Evolutionary conservation across 805 yeast species (phyloP), one percentile per base, ranked within the genome.

Genomic region (Lipomyces yamanashiensis): DNA sequence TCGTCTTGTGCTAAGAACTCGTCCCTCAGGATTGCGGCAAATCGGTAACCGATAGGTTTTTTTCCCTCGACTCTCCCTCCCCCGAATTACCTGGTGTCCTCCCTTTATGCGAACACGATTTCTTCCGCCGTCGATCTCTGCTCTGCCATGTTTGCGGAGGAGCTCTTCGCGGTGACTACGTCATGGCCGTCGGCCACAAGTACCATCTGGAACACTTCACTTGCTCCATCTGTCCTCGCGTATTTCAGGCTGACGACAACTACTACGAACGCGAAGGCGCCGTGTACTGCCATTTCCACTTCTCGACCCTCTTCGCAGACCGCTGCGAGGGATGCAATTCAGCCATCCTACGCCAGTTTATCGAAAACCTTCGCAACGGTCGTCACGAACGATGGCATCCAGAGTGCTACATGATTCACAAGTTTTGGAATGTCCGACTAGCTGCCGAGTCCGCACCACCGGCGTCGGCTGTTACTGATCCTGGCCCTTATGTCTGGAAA

Each of bases 301-400:
- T 91, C 74, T 87, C 97, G n/a, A 86, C 87, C 67, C 78, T 85
- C 55, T 88, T 87, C 74, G 97, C 98, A 1, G 87, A 88, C 39
- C 87, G 87, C 61, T 95, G 99, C 77, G 96, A 90, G 77, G 97
- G 98, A 39, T 95, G 99, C 77, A 83, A 87, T 62, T 87, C 90
- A 43, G 90, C 98, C 1, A 95, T 96, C 58, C 84, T 96, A 43
- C 92, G 92, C 73, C 98, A 95, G 74, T 95, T 92, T 75, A 97
- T 93, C 43, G 97, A 93, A 75, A 85, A 93, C 51, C 90, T 86
- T 65, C 82, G 95, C 70, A 97, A 97, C 56, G 97, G 97, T 23
- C 83, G 87, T 70, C 88, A 89, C 63, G 96, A 92, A 75, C 96
- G 91, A 74, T 95, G 99, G 99, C 99, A 95, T 76, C 98, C 98